Percentiles rank a stretch among this genome's conserved stretches.
These are phyloP conservation scores for Sporisorium graminicola DNA, from an alignment of 1,284 basidiomycete species.

Conservation along the genomic window DNA sequence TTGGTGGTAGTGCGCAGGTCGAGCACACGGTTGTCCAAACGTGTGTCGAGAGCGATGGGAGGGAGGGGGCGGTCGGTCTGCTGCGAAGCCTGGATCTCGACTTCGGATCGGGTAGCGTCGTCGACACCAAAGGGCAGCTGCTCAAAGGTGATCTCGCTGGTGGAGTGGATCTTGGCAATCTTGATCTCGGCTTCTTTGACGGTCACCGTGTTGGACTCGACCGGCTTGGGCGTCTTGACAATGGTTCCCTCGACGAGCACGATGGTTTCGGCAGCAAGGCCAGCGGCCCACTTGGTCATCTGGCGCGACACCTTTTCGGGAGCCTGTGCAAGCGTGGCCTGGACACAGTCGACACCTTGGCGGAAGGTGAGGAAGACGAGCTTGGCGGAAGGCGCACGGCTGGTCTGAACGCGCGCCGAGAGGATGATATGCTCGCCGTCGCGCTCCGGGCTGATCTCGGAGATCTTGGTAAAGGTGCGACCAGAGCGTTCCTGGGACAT, in stretches of 20 bases:
- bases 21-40: conserved; percentile 93
- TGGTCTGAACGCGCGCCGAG: conserved; percentile 91
- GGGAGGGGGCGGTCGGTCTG: conserved; percentile 66
- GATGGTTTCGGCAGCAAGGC: conserved; percentile 87
- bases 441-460: conserved; percentile 77
- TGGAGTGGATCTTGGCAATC: conserved; percentile 84
- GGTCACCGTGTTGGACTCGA: conserved; percentile 88
- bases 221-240: conserved; percentile 79
- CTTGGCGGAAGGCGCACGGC: conserved; percentile 81
- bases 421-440: conserved; percentile 85
- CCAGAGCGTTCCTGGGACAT: conserved; percentile 81
- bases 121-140: conserved; percentile 90
- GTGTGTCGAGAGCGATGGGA: conserved; percentile 76
- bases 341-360: conserved; percentile 88
- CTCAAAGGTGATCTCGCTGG: conserved; percentile 78
- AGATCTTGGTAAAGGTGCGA: conserved; percentile 75
- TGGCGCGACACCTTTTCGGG: conserved; percentile 91
- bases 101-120: conserved; percentile 88
- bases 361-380: conserved; percentile 95
- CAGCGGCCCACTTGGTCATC: conserved; percentile 93
- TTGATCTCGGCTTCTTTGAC: conserved; percentile 90
- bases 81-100: conserved; percentile 75
- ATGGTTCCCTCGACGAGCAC: conserved; percentile 84
- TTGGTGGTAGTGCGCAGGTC: conserved; percentile 95
- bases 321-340: conserved; percentile 83